Conservation (phyloP, 2,329 filamentous ascomycete species). For the Alternaria angustiovoidea region DNA sequence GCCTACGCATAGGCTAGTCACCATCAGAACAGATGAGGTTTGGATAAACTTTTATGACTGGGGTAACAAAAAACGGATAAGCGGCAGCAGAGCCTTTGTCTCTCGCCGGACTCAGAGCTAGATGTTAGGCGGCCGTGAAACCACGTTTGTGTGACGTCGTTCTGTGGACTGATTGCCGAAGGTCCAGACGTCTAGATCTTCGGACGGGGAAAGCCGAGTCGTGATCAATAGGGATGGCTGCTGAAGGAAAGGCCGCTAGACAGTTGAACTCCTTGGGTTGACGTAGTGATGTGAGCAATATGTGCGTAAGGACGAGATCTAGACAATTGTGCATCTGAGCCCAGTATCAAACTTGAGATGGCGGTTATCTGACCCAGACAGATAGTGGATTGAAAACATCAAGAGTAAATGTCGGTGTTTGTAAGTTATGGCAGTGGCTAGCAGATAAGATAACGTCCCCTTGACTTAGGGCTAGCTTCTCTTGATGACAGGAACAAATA, state of each 20-base stretch:
- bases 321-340: neutral
- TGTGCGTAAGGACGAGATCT: neutral
- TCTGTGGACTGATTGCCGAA: neutral
- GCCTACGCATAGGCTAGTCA: neutral
- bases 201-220: neutral
- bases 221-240: neutral
- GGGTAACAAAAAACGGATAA: neutral
- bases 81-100: neutral
- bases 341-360: neutral
- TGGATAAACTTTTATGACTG: slow-evolving; percentile 2
- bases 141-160: slow-evolving; percentile 12
- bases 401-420: neutral
- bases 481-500: neutral
- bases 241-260: neutral
- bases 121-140: neutral
- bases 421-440: neutral
- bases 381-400: neutral
- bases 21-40: neutral
- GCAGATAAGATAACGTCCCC: neutral
- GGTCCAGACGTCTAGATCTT: neutral
- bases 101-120: slow-evolving; percentile 1
- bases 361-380: neutral
- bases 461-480: neutral
- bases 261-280: neutral
- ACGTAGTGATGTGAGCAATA: neutral